phyloP scores from a whole-genome alignment of 352 stramenopile genomes.

The Phytophthora melonis region DNA sequence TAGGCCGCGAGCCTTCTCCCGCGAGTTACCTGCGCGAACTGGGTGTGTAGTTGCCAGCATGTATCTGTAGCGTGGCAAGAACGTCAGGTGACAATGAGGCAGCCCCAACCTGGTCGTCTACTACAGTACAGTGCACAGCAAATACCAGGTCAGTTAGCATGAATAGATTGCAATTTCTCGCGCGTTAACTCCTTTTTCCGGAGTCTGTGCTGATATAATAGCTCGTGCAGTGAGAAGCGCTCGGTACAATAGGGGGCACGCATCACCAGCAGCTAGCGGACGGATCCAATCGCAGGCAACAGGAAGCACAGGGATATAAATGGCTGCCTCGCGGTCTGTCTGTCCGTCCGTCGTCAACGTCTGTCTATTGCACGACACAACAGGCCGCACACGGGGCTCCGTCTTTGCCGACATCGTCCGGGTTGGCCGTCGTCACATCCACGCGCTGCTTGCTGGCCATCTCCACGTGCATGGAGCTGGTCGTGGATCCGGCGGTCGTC shows the following conservation, averaged over 20 bases:
- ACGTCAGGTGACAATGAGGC: background rate
- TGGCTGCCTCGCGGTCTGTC: conserved; percentile 13
- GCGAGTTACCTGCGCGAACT: conserved; percentile 79
- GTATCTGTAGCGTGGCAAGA: background rate
- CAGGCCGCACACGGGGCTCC: conserved; percentile 64
- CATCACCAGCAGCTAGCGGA: conserved; percentile 10
- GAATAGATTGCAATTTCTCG: conserved; percentile 48
- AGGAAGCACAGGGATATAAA: conserved; percentile 37
- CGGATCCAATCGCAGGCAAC: conserved; percentile 16
- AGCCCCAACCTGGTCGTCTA: conserved; percentile 1
- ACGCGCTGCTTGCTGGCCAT: conserved; percentile 40
- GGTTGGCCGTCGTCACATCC: conserved; percentile 24
- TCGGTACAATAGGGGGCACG: conserved; percentile 17
- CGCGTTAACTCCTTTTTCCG: conserved; percentile 39
- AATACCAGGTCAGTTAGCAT: conserved; percentile 34
- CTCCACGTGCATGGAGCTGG: conserved; percentile 37
- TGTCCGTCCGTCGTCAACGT: conserved; percentile 20
- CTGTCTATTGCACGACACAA: conserved; percentile 75
- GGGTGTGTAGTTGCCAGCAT: conserved; percentile 48
- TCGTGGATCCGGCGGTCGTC: conserved; percentile 18
- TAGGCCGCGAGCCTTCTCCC: conserved; percentile 69
- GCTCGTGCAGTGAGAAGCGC: conserved; percentile 31
- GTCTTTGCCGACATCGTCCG: conserved; percentile 52
- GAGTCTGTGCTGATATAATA: conserved; percentile 43
- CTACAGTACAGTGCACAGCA: conserved; percentile 1